Base-by-base conservation (phyloP, 202 grass and related monocot genomes). In the Carex sylvatica region DNA sequence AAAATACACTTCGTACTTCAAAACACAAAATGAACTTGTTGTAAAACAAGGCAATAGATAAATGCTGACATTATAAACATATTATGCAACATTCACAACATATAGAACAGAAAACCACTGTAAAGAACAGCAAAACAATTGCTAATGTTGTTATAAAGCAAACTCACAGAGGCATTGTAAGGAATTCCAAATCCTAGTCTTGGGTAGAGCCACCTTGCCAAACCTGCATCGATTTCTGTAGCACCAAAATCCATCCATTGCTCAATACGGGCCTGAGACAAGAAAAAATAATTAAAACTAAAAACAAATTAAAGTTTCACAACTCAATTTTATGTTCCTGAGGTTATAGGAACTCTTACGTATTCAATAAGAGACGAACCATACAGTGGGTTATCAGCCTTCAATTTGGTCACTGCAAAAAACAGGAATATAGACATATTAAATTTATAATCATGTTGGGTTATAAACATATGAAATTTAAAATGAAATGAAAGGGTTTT, bases 281-380 rank as follows among this genome's bases (percentile, higher is more conserved):
- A 15, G 0, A 74, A 46, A 62, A 18, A 38, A n/a, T 20, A 6
- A 58, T 12, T 10, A 0, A 36, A 15, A n/a, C 38, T 2, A 36
- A 20, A 52, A 79, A 28, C 59, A 51, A 63, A 28, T 24, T 26
- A 22, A 52, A 36, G 11, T 14, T 33, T n/a, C 40, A 75, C 23
- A 78, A 82, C 61, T 24, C 33, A 36, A 68, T n/a, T 77, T 68
- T 18, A 18, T 62, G 31, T 72, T 12, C 9, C 2, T 58, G 36
- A 7, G 2, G 19, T 28, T 28, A 77, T 28, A 16, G 72, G n/a
- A 88, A 22, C 28, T 83, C 91, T 97, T 89, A 97, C 94, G 81
- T 97, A 91, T 92, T 97, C 94, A 62, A 90, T 86, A n/a, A 92
- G 80, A 74, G 89, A 94, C 84, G 85, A 94, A 79, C 94, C 91